Percentiles rank a stretch among this genome's conserved stretches.
These are phyloP conservation scores for Phlyctochytrium arcticum DNA, from an alignment of 192 early-diverging fungal genomes.

Conservation along the genomic window DNA sequence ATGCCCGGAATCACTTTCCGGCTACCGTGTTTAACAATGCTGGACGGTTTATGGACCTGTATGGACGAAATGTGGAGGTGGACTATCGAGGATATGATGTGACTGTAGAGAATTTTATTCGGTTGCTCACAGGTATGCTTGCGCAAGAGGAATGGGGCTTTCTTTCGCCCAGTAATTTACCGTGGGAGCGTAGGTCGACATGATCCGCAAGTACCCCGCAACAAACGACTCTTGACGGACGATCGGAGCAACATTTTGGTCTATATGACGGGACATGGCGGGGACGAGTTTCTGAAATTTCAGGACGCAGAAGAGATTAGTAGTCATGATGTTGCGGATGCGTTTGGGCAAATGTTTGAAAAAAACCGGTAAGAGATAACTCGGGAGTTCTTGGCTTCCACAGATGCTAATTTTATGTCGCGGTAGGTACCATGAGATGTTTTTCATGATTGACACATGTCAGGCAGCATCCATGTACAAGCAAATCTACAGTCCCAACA, in stretches of 20 bases:
- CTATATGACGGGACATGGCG: slow-evolving; percentile 99
- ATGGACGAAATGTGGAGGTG: slow-evolving; percentile 96
- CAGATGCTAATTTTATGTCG: not conserved
- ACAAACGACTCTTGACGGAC: slow-evolving; percentile 91
- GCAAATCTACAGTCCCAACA: slow-evolving; percentile 89
- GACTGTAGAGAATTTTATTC: slow-evolving; percentile 97
- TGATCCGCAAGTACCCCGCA: slow-evolving; percentile 80
- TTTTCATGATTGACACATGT: slow-evolving; percentile 98
- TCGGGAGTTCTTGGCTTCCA: not conserved
- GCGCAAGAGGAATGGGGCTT: not conserved
- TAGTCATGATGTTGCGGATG: slow-evolving; percentile 91
- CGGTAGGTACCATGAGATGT: slow-evolving; percentile 88
- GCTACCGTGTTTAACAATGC: slow-evolving; percentile 94
- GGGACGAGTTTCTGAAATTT: slow-evolving; percentile 98
- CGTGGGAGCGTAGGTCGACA: slow-evolving; percentile 62
- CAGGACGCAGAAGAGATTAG: slow-evolving; percentile 98
- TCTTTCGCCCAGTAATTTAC: not conserved
- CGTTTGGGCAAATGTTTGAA: slow-evolving; percentile 97
- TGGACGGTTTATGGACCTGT: slow-evolving; percentile 75
- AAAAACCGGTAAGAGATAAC: slow-evolving; percentile 61
- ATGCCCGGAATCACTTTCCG: slow-evolving; percentile 86
- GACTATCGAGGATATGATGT: slow-evolving; percentile 99
- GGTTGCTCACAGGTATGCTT: slow-evolving; percentile 70
- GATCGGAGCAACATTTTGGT: slow-evolving; percentile 94
- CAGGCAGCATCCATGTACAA: slow-evolving; percentile 97